A percentile compares a stretch with the other conserved stretches of the same genome.
Evolutionary conservation across 1,139 yeast genomes (phyloP).

Genomic region (Neolecta irregularis): DNA sequence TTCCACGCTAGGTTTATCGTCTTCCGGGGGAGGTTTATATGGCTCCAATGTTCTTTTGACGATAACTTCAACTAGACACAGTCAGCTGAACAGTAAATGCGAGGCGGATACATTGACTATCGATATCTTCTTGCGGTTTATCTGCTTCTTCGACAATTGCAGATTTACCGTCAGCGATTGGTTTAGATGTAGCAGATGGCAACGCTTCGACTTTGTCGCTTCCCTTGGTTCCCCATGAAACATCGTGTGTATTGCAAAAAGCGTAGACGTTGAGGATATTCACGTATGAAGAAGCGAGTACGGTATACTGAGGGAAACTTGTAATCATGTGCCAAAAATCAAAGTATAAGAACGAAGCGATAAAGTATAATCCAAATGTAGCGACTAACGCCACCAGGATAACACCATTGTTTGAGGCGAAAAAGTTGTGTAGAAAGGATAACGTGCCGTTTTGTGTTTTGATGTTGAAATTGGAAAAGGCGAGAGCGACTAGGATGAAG

Average conservation of each 20-base stretch:
- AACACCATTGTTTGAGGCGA: constrained; percentile 25
- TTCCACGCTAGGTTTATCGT: constrained; percentile 29
- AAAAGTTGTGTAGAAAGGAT: no score
- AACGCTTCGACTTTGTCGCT: constrained; percentile 46
- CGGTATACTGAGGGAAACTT: constrained; percentile 68
- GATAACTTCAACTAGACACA: constrained; percentile 7
- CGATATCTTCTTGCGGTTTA: constrained; percentile 54
- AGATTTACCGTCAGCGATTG: constrained; percentile 50
- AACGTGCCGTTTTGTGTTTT: constrained; percentile 22
- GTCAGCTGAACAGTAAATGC: constrained; percentile 31
- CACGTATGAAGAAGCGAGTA: constrained; percentile 78
- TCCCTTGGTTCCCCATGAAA: constrained; percentile 98
- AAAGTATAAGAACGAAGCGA: constrained; percentile 59
- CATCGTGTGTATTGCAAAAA: constrained; percentile 89
- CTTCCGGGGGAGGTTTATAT: constrained; percentile 24
- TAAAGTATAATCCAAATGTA: constrained; percentile 77
- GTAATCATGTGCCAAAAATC: constrained; percentile 95
- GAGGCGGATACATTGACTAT: constrained; percentile 33
- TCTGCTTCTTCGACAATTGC: constrained; percentile 61
- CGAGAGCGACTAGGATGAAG: constrained; percentile 26
- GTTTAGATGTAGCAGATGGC: constrained; percentile 37
- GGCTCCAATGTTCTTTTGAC: constrained; percentile 30
- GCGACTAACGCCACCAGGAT: constrained; percentile 72
- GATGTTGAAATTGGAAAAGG: constrained; percentile 15
- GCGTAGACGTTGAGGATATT: constrained; percentile 64